Conservation (phyloP, 352 stramenopile species). For the Globisporangium uncinulatum region DNA sequence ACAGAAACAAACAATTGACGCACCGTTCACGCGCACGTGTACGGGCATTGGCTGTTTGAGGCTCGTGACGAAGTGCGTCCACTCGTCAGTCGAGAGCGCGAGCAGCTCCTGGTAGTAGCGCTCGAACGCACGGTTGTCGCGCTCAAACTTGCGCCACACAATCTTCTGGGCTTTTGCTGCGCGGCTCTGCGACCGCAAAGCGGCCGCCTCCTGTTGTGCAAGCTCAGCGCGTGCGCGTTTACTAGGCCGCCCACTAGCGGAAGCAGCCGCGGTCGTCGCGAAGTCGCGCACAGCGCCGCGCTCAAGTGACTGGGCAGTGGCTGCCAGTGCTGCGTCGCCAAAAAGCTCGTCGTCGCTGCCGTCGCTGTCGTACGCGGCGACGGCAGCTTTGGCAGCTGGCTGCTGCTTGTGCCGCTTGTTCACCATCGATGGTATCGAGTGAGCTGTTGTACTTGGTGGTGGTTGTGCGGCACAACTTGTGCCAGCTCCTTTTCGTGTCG, state of each 20-base stretch:
- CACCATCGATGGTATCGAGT: too few species aligned
- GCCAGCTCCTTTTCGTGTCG: too few species aligned
- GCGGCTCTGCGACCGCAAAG: conserved; percentile 52
- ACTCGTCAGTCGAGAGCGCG: conserved; percentile 64
- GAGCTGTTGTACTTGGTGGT: too few species aligned
- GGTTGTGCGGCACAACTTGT: too few species aligned
- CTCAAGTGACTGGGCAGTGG: conserved; percentile 48
- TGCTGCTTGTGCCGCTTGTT: conserved; percentile 2
- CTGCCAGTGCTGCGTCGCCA: conserved; percentile 21
- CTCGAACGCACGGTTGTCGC: conserved; percentile 78
- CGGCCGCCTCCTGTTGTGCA: conserved; percentile 45
- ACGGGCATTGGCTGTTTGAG: conserved; percentile 75
- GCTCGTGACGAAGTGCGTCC: conserved; percentile 67
- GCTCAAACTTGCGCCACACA: conserved; percentile 85
- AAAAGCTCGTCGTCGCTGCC: conserved; percentile 23
- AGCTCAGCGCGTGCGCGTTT: conserved; percentile 52
- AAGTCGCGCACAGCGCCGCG: conserved; percentile 60
- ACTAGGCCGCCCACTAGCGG: conserved; percentile 22
- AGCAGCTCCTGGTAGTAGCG: conserved; percentile 79
- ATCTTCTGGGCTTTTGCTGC: conserved; percentile 78
- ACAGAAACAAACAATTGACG: conserved; percentile 1
- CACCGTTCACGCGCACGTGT: conserved; percentile 84
- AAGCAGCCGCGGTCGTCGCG: conserved; percentile 27
- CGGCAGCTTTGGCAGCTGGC: neutral
- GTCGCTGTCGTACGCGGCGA: conserved; percentile 24